These are phyloP conservation scores for Rhodomyrtus tomentosa DNA, from an alignment of 345 rosid species.

Conservation along the genomic window DNA sequence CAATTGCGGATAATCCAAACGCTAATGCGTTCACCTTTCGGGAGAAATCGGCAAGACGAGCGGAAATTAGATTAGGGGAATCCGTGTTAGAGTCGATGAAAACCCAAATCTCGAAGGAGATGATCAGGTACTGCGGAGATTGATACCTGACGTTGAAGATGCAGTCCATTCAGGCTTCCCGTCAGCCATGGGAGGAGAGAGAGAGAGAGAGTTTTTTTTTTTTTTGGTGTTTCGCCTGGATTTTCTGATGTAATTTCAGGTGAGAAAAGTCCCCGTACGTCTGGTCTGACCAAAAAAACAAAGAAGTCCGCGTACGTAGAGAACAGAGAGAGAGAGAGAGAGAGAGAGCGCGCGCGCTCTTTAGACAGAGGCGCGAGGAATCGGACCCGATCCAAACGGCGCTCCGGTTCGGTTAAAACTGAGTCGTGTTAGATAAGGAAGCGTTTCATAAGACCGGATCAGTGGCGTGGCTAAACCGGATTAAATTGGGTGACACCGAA, in stretches of 20 bases:
- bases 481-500: neutral
- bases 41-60: neutral
- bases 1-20: neutral
- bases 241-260: neutral
- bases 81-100: neutral
- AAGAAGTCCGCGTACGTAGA: neutral
- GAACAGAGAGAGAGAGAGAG: neutral
- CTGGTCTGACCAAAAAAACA: too few species aligned
- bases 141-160: neutral
- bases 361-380: neutral
- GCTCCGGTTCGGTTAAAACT: neutral
- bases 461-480: neutral
- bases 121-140: neutral
- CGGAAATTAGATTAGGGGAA: neutral
- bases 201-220: neutral
- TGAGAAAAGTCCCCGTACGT: neutral
- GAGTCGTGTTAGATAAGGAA: too few species aligned
- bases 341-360: too few species aligned
- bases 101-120: neutral
- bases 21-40: neutral
- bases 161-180: neutral
- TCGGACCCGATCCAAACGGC: neutral
- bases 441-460: neutral
- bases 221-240: neutral
- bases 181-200: neutral